phyloP scores from a whole-genome alignment of 2,329 filamentous ascomycete species.

The Talaromyces islandicus region DNA sequence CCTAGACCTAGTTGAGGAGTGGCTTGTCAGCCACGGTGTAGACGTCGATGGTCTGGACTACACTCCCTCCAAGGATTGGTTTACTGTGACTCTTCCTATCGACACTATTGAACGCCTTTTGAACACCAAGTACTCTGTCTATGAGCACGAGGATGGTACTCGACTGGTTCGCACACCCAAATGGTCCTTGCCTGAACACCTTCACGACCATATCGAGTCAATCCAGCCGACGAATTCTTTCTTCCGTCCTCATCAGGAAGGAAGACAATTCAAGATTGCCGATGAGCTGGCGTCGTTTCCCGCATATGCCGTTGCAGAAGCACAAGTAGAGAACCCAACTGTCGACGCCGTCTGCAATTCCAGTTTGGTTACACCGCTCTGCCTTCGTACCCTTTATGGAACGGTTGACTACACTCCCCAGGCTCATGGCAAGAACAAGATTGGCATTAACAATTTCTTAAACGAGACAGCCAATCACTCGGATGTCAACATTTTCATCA shows the following conservation, averaged over 20 bases:
- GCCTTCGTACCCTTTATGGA: constrained; percentile 7
- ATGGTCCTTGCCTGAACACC: constrained; percentile 3
- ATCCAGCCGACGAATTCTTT: constrained; percentile 10
- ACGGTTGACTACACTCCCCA: constrained; percentile 2
- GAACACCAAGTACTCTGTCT: constrained; percentile 5
- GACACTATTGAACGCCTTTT: constrained; percentile 1
- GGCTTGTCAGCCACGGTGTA: constrained; percentile 1
- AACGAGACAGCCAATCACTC: constrained; percentile 6
- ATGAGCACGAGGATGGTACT: constrained; percentile 1
- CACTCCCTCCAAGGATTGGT: constrained; percentile 2
- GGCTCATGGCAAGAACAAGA: background rate
- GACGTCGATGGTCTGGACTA: background rate
- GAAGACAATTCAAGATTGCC: background rate
- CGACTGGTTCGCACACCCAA: background rate
- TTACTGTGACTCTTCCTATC: background rate
- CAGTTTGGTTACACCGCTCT: constrained; percentile 4
- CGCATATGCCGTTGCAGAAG: background rate
- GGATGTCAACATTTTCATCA: constrained; percentile 6
- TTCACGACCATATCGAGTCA: constrained; percentile 3
- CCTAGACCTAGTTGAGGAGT: background rate
- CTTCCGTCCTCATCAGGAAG: background rate
- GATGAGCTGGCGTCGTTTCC: background rate
- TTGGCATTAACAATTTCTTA: constrained; percentile 5
- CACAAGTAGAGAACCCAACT: background rate
- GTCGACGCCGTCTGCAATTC: constrained; percentile 1